Evolutionary conservation across 2,329 filamentous ascomycete species (phyloP), one percentile per base, ranked within the genome.

Genomic region (Xylariaceae sp.): DNA sequence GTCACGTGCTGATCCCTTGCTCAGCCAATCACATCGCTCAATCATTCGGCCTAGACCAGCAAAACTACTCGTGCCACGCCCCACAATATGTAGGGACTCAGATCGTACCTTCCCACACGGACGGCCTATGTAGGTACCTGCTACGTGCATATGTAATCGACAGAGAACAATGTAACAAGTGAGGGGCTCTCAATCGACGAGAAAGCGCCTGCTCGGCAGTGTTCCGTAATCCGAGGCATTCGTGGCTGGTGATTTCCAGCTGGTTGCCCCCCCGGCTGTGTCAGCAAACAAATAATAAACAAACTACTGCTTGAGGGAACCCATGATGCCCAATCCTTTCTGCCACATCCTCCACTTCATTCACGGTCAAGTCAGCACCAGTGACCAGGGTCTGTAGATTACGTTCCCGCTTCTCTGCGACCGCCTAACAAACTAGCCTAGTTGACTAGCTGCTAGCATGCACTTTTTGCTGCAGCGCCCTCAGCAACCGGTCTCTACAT

Each of bases 221-320:
- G 23, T 30, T 30, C 23, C 23, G 23, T 30, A 30, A 30, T 30
- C 45, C 4, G 15, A 9, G 23, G 7, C 15, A 56, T 34, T 13
- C 13, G 60, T 56, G 62, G 58, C 57, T 60, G 44, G 54, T 55
- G 52, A 34, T 30, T 30, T 55, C 55, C 51, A 44, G 52, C 30
- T 49, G 60, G 61, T 65, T 64, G 66, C 64, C 58, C 62, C 62
- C 62, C 62, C 65, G 57, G 64, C 62, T 59, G 60, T 55, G 42
- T 64, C 62, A 53, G 60, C 59, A 62, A 65, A 69, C 70, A 73
- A 73, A 73, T 71, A 30, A 5, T 30, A 73, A 73, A 73, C 72
- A 73, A 73, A 73, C 67, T 73, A 61, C 71, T 71, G 54, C 58
- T 71, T 69, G 61, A 63, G 70, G 71, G 62, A 59, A 60, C 35